A percentile compares a stretch with the other conserved stretches of the same genome.
Evolutionary conservation across 2,329 filamentous ascomycete genomes (phyloP).

Genomic region (Alternaria hordeiaustralica): DNA sequence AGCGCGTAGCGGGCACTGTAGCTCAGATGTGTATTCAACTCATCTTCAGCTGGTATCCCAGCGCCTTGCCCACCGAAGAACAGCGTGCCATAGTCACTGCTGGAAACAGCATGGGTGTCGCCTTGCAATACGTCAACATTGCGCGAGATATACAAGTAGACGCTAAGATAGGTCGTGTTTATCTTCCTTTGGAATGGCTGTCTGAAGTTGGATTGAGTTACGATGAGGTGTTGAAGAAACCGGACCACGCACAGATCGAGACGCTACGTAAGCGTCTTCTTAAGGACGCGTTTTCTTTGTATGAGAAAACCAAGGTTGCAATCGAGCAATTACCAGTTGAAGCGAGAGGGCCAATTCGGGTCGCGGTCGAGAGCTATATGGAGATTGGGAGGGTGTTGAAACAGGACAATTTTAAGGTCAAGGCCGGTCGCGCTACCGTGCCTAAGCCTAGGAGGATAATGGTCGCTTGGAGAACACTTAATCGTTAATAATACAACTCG

Average conservation of each 20-base stretch:
- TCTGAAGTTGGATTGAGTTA: constrained; percentile 62
- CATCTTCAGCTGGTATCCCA: constrained; percentile 65
- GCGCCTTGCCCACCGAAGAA: constrained; percentile 37
- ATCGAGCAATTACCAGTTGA: constrained; percentile 68
- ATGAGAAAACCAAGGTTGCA: constrained; percentile 60
- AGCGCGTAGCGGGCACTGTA: constrained; percentile 75
- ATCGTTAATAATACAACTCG: constrained; percentile 13
- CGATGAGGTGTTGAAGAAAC: constrained; percentile 60
- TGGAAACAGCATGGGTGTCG: constrained; percentile 72
- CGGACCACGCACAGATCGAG: constrained; percentile 57
- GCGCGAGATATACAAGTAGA: constrained; percentile 75
- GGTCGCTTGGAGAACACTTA: constrained; percentile 66
- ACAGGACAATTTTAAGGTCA: constrained; percentile 53
- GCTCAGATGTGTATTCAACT: constrained; percentile 72
- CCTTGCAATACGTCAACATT: constrained; percentile 80
- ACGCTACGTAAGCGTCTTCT: constrained; percentile 62
- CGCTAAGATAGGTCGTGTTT: constrained; percentile 69
- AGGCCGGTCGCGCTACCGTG: constrained; percentile 56
- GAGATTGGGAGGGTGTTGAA: constrained; percentile 72
- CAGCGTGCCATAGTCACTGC: constrained; percentile 59
- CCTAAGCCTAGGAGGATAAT: constrained; percentile 57
- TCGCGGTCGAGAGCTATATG: constrained; percentile 78
- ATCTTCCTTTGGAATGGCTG: constrained; percentile 71
- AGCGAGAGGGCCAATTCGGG: constrained; percentile 68
- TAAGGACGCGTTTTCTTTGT: constrained; percentile 66